These are phyloP conservation scores for Fraxinus pennsylvanica DNA, from an alignment of 257 asterid species.

Conservation along the genomic window DNA sequence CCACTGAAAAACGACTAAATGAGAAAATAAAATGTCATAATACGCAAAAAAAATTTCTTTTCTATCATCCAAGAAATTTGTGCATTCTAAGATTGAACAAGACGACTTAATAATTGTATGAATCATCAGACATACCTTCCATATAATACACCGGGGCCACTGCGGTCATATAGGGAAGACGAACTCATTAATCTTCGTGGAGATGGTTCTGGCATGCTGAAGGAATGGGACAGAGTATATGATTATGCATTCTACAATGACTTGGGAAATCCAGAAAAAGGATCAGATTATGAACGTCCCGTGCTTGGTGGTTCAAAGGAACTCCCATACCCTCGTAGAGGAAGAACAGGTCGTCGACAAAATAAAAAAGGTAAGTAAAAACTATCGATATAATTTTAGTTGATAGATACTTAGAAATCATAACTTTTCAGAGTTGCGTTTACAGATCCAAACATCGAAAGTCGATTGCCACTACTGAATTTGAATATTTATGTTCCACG, in stretches of 20 bases:
- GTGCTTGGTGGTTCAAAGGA: not conserved
- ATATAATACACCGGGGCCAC: slow-evolving; percentile 42
- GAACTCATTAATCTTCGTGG: slow-evolving; percentile 46
- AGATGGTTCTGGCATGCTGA: slow-evolving; percentile 38
- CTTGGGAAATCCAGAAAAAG: slow-evolving; percentile 42
- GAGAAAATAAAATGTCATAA: not conserved
- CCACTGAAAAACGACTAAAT: not conserved
- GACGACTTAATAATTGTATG: too few relatives aligned
- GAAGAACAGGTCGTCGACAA: not conserved
- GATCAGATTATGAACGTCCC: not conserved
- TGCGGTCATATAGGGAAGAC: slow-evolving; percentile 36
- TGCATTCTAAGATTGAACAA: not conserved
- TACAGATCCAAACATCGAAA: slow-evolving; percentile 53
- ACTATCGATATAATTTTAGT: not conserved
- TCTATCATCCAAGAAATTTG: not conserved
- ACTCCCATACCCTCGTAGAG: not conserved
- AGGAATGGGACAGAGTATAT: slow-evolving; percentile 60
- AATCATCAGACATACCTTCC: slow-evolving; percentile 39
- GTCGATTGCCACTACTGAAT: slow-evolving; percentile 49
- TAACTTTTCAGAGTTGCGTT: not conserved
- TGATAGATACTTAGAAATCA: not conserved
- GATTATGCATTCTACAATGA: slow-evolving; percentile 57
- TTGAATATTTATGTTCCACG: slow-evolving; percentile 64
- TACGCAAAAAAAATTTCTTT: not conserved
- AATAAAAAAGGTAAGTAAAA: not conserved